These are phyloP conservation scores for Hypericum androsaemum DNA, from an alignment of 345 rosid species.

Conservation along the genomic window DNA sequence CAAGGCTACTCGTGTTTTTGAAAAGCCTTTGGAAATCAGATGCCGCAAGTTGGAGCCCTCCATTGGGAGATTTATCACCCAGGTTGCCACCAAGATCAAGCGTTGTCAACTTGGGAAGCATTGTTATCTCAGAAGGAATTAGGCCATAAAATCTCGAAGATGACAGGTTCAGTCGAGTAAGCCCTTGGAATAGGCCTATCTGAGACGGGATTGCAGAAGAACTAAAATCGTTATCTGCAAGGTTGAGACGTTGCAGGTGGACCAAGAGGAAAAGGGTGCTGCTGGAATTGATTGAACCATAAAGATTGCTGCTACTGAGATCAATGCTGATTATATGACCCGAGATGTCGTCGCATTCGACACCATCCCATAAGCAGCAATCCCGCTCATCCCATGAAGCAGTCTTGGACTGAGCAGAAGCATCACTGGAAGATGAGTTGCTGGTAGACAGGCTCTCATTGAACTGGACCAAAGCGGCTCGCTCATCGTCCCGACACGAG, in stretches of 20 bases:
- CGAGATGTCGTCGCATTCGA: conserved; percentile 1
- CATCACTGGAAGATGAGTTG: not conserved
- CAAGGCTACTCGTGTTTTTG: too few species aligned
- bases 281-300: conserved; percentile 14
- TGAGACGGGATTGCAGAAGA: conserved; percentile 8
- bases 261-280: conserved; percentile 11
- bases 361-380: conserved; percentile 12
- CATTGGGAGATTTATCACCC: not conserved
- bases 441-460: too few species aligned
- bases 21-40: too few species aligned
- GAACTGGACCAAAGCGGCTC: not conserved
- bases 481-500: not conserved
- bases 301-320: conserved; percentile 9
- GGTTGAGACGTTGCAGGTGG: conserved; percentile 15
- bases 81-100: conserved; percentile 3
- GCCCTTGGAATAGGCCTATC: not conserved
- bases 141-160: not conserved
- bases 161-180: conserved; percentile 13
- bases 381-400: not conserved
- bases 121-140: conserved; percentile 7
- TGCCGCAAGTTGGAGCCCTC: not conserved
- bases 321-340: conserved; percentile 9
- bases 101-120: not conserved
- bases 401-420: not conserved
- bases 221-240: conserved; percentile 12